Percentiles rank a stretch among this genome's conserved stretches.
Conservation (phyloP, 345 rosid genomes). For the Hevea brasiliensis region DNA sequence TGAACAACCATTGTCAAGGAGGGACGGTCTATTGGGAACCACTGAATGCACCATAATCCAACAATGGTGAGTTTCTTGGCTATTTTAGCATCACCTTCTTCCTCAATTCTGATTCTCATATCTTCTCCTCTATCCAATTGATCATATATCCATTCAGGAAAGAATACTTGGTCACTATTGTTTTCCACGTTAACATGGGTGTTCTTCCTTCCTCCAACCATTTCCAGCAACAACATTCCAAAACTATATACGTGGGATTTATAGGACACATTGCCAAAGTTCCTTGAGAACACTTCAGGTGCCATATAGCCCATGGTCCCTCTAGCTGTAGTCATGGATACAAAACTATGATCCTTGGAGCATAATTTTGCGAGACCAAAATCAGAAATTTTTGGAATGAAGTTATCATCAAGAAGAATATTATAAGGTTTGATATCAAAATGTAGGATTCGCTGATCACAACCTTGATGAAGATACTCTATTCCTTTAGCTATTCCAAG, state of each 20-base stretch:
- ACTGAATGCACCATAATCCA: too few species aligned
- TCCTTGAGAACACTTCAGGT: too few species aligned
- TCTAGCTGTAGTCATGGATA: conserved; percentile 11
- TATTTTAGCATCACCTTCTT: too few species aligned
- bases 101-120: background rate
- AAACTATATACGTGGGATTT: conserved; percentile 6
- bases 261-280: conserved; percentile 4
- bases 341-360: conserved; percentile 3
- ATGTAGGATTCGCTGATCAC: conserved; percentile 14
- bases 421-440: conserved; percentile 4
- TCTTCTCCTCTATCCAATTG: conserved; percentile 13
- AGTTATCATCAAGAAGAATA: conserved; percentile 8
- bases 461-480: conserved; percentile 15
- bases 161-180: background rate
- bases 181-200: background rate
- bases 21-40: too few species aligned
- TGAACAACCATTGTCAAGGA: too few species aligned
- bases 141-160: conserved; percentile 14
- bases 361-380: conserved; percentile 10
- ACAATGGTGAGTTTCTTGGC: too few species aligned
- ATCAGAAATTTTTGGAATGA: conserved; percentile 10
- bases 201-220: conserved; percentile 11
- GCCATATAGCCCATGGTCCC: too few species aligned
- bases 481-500: conserved; percentile 9
- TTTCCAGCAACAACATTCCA: too few species aligned